A percentile compares a stretch with the other conserved stretches of the same genome.
phyloP scores from a whole-genome alignment of 2,329 filamentous ascomycete species.

The Neofusicoccum laricinum region DNA sequence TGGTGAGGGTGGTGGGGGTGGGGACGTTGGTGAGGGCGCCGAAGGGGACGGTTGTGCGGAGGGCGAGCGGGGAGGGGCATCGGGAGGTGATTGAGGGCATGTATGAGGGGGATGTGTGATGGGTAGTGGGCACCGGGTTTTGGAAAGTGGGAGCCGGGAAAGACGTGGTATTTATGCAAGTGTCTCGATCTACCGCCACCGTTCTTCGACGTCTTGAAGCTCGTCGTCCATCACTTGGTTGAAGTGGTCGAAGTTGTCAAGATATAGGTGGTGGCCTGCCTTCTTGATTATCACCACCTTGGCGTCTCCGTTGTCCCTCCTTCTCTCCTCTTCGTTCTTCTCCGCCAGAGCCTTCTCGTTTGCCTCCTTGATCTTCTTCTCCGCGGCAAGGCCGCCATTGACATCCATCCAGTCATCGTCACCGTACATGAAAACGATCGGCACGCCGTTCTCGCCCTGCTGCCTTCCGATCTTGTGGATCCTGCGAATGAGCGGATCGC shows the following conservation, averaged over 20 bases:
- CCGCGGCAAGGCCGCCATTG: slow-evolving; percentile 74
- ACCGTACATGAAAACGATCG: slow-evolving; percentile 57
- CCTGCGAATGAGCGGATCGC: slow-evolving; percentile 79
- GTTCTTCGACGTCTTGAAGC: slow-evolving; percentile 60
- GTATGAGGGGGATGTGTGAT: too few relatives aligned
- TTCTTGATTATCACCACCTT: slow-evolving; percentile 76
- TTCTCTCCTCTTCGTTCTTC: slow-evolving; percentile 62
- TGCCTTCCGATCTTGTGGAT: slow-evolving; percentile 87
- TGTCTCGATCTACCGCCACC: slow-evolving; percentile 23
- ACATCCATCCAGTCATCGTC: slow-evolving; percentile 11
- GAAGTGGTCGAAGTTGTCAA: slow-evolving; percentile 69
- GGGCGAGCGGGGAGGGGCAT: neutral
- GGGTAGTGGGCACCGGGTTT: too few relatives aligned
- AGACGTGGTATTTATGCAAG: too few relatives aligned
- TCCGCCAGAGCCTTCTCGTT: slow-evolving; percentile 58
- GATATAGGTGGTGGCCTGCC: slow-evolving; percentile 70
- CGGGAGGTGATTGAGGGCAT: neutral
- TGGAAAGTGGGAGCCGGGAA: too few relatives aligned
- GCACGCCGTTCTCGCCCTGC: slow-evolving; percentile 63
- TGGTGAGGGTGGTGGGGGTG: neutral
- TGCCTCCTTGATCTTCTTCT: slow-evolving; percentile 73
- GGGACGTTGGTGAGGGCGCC: neutral
- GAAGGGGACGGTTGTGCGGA: neutral
- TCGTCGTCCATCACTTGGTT: slow-evolving; percentile 63
- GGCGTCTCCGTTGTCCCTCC: slow-evolving; percentile 71